A percentile compares a stretch with the other conserved stretches of the same genome.
phyloP scores from a whole-genome alignment of 169 alveolate species.

The Fabrea salina region DNA sequence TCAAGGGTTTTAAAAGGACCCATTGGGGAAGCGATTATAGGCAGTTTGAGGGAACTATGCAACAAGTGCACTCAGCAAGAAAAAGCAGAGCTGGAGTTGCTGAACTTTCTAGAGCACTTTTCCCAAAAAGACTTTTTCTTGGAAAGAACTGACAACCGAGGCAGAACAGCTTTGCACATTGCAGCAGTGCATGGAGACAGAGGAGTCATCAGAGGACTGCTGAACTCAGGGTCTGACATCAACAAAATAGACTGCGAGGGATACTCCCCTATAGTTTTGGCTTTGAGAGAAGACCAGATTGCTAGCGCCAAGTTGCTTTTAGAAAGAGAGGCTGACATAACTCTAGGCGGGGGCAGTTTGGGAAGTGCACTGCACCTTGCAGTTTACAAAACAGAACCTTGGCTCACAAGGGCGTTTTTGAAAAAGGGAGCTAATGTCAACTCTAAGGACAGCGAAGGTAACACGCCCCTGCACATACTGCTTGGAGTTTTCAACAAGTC shows the following conservation, averaged over 20 bases:
- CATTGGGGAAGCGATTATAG: slow-evolving; percentile 25
- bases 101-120: slow-evolving; percentile 19
- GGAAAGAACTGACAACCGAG: slow-evolving; percentile 25
- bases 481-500: slow-evolving; percentile 45
- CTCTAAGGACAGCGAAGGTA: slow-evolving; percentile 54
- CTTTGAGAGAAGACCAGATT: slow-evolving; percentile 50
- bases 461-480: slow-evolving; percentile 57
- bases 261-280: slow-evolving; percentile 49
- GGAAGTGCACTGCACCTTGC: slow-evolving; percentile 63
- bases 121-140: slow-evolving; percentile 36
- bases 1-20: slow-evolving; percentile 37
- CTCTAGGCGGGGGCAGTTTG: slow-evolving; percentile 56
- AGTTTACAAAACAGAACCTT: slow-evolving; percentile 43
- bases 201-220: slow-evolving; percentile 54
- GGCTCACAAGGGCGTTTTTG: slow-evolving; percentile 41
- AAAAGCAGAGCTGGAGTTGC: not conserved
- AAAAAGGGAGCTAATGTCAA: slow-evolving; percentile 53
- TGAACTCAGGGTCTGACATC: slow-evolving; percentile 20
- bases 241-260: slow-evolving; percentile 50
- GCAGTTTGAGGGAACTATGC: not conserved
- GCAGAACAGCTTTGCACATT: slow-evolving; percentile 40
- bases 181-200: slow-evolving; percentile 45
- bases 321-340: slow-evolving; percentile 42
- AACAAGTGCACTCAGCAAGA: not conserved
- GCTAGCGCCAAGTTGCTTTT: slow-evolving; percentile 44